Base-by-base conservation (phyloP, 495 filamentous ascomycete genomes). In the Aspergillus conjunctus region DNA sequence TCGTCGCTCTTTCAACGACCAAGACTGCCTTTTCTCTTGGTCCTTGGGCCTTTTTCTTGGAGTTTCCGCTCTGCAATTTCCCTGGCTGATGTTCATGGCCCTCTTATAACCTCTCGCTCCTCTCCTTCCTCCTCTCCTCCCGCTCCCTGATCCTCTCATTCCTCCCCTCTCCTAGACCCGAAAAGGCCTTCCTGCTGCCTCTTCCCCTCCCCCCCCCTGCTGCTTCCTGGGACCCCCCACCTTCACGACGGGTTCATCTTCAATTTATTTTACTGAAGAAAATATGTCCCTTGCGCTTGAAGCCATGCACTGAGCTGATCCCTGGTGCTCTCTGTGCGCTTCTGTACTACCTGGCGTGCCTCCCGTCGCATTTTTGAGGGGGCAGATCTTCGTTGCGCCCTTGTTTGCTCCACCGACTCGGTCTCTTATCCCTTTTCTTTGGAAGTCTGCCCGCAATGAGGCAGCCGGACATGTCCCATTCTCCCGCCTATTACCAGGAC, bases 381-480 rank as follows among this genome's bases (percentile, higher is more conserved):
- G 62, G 59, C 56, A 52, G 48, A 49, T 51, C 54, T 53, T 49
- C 49, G 49, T 54, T 59, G 48, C 53, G 55, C 62, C 62, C 62
- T 65, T 65, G 57, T 59, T 66, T 65, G 57, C 30, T 63, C 58
- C 63, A 56, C 60, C 61, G 41, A 53, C 61, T 64, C 62, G 55
- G 52, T 61, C 62, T 54, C 55, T 52, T 53, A 59, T 50, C 58
- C 44, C 39, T 51, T 39, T 60, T 49, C 43, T 49, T 56, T 33
- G 33, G 22, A 58, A 46, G 56, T 62, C 58, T 51, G 57, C 63
- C 67, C 61, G 63, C 64, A 65, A 76, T 78, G 73, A 66, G 63
- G 63, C 68, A 67, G 46, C 73, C 73, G 62, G 74, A 73, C 66
- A 78, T 77, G 76, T 70, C 76, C 66, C 71, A 76, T 70, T 73